A percentile compares a stretch with the other conserved stretches of the same genome.
phyloP scores from a whole-genome alignment of 345 rosid species.

The Sonneratia caseolaris region DNA sequence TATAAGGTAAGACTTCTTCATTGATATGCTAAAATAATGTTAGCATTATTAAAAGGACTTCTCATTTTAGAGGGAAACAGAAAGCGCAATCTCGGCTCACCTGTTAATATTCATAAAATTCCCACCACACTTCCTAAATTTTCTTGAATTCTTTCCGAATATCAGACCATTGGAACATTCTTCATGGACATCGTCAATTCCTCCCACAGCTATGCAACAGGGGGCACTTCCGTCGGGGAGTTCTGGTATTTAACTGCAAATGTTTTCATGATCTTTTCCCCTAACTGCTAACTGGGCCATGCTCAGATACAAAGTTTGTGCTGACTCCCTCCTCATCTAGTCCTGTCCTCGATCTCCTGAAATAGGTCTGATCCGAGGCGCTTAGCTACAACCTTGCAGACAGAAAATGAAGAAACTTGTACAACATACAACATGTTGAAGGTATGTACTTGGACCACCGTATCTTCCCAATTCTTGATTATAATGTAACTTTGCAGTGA shows the following conservation, averaged over 20 bases:
- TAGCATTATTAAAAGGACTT: not conserved
- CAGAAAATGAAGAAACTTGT: slow-evolving; percentile 88
- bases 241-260: slow-evolving; percentile 49
- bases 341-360: not conserved
- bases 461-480: not conserved
- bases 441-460: slow-evolving; percentile 22
- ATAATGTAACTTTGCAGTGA: not conserved
- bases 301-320: not conserved
- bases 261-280: not conserved
- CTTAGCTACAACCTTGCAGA: slow-evolving; percentile 41
- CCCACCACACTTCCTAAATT: not conserved
- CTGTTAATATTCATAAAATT: not conserved
- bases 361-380: slow-evolving; percentile 76
- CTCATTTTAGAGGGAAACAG: slow-evolving; percentile 45
- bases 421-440: slow-evolving; percentile 94
- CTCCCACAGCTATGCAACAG: slow-evolving; percentile 87
- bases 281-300: not conserved
- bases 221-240: slow-evolving; percentile 74
- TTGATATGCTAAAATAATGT: not conserved
- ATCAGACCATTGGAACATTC: slow-evolving; percentile 56
- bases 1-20: slow-evolving; percentile 45
- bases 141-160: slow-evolving; percentile 5
- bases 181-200: slow-evolving; percentile 83
- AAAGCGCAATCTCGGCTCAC: not conserved
- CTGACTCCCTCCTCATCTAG: not conserved